Percentiles rank a stretch among this genome's conserved stretches.
Conservation (phyloP, 176 grass and related monocot species). For the Eleusine coracana region DNA sequence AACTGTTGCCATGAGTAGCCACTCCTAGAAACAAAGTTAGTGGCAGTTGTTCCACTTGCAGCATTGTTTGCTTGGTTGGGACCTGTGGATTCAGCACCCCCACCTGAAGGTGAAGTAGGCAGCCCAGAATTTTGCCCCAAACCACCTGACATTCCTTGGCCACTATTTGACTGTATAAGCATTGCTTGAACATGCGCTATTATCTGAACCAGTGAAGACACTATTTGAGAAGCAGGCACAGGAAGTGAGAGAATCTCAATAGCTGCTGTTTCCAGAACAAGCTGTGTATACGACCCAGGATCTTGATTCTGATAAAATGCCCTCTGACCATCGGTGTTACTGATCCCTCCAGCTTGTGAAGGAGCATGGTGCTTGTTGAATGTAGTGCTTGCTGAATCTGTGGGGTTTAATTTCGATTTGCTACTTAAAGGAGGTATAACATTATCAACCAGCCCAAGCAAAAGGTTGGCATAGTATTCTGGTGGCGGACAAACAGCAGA, state of each 20-base stretch:
- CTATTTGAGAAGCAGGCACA: constrained; percentile 71
- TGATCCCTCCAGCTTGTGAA: constrained; percentile 61
- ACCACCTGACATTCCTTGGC: constrained; percentile 63
- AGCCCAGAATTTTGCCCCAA: constrained; percentile 73
- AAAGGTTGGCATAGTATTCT: constrained; percentile 94
- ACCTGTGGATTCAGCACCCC: constrained; percentile 59
- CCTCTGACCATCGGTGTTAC: constrained; percentile 67
- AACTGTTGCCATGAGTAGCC: constrained; percentile 88
- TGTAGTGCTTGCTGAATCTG: constrained; percentile 50
- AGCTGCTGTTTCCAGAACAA: constrained; percentile 95
- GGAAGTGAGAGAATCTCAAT: constrained; percentile 97
- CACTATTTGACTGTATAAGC: constrained; percentile 79
- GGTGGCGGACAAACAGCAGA: constrained; percentile 70
- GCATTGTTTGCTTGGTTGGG: constrained; percentile 56
- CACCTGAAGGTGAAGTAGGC: constrained; percentile 79
- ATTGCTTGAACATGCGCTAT: constrained; percentile 84
- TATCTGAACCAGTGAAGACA: constrained; percentile 89
- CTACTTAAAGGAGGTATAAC: constrained; percentile 94
- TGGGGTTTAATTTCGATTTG: constrained; percentile 73
- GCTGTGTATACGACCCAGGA: constrained; percentile 95
- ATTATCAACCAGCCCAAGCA: constrained; percentile 90
- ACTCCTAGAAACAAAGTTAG: constrained; percentile 91
- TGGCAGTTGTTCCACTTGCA: constrained; percentile 64
- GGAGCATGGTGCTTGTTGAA: constrained; percentile 63
- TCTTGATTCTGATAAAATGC: constrained; percentile 99